phyloP scores from a whole-genome alignment of 306 rosid species.

The Senna tora region DNA sequence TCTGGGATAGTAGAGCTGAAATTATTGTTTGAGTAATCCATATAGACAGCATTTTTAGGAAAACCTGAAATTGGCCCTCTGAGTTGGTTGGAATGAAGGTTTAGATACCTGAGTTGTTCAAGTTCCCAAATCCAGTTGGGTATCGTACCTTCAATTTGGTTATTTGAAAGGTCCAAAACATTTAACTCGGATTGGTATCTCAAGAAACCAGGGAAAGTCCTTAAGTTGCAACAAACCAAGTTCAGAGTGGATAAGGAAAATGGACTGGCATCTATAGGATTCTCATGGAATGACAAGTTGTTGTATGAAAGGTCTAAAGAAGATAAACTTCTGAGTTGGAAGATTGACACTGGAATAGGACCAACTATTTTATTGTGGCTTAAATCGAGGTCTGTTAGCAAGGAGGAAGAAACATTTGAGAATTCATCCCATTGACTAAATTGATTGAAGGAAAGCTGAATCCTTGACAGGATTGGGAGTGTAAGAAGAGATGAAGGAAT shows the following conservation, averaged over 20 bases:
- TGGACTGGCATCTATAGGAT: background rate
- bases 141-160: slow-evolving; percentile 47
- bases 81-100: slow-evolving; percentile 53
- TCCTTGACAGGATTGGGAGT: slow-evolving; percentile 32
- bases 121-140: slow-evolving; percentile 71
- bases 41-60: background rate
- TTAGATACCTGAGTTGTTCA: slow-evolving; percentile 35
- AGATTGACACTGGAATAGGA: slow-evolving; percentile 43
- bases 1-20: slow-evolving; percentile 40
- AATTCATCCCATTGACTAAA: slow-evolving; percentile 39
- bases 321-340: slow-evolving; percentile 44
- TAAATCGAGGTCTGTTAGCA: slow-evolving; percentile 53
- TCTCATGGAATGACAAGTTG: slow-evolving; percentile 34
- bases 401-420: slow-evolving; percentile 9
- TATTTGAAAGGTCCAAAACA: slow-evolving; percentile 52
- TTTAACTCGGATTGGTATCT: slow-evolving; percentile 35
- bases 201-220: slow-evolving; percentile 51
- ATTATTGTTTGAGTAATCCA: slow-evolving; percentile 52
- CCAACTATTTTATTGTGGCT: slow-evolving; percentile 56
- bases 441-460: slow-evolving; percentile 43
- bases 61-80: slow-evolving; percentile 40
- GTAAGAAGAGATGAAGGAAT: slow-evolving; percentile 47
- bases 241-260: slow-evolving; percentile 30
- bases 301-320: slow-evolving; percentile 66
- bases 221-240: slow-evolving; percentile 51